Evolutionary conservation across 2,329 filamentous ascomycete genomes (phyloP), one percentile per base, ranked within the genome.

Genomic region (Penicillium oxalicum): DNA sequence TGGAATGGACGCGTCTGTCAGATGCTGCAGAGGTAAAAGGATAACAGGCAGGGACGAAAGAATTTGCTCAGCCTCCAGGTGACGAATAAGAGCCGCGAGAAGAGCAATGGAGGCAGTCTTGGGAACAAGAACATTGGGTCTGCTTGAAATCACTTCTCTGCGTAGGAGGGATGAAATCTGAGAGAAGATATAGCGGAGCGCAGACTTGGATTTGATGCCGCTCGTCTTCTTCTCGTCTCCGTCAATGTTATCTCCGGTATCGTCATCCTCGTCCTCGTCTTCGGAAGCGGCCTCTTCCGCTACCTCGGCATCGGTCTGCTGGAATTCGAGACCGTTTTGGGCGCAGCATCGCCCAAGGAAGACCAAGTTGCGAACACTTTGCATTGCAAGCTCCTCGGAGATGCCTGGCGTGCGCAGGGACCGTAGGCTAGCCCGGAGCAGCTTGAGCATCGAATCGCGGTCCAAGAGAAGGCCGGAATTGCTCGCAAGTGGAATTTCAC

Each of bases 1-100:
- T 0, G 86, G 81, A 43, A 91, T 89, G 1, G 81, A 80, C 1
- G 86, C 77, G 65, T 96, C 90, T 0, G 90, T 94, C 34, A 98
- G 74, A 64, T 93, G 88, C 63, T 91, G 84, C 5, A 97, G 78
- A 0, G 85, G 84, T 4, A 81, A 73, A 1, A 88, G 75, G 39
- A 87, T 74, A 26, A 75, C 74, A 55, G 83, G 79, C 13, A 94
- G 74, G 1, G 83, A 85, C 0, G 82, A 77, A 1, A 73, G 65
- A 7, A 91, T 75, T 3, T 81, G 74, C 2, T 77, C 71, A 1
- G 71, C 63, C 0, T 83, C 73, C 2, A 88, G 74, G 37, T 82
- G 81, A 45, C 77, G 78, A 56, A 81, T 79, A 9, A 95, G 77
- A 0, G 83, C 81, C 46, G 85, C 81, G 40, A 95, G 72, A 5